Evolutionary conservation across 2,329 filamentous ascomycete genomes (phyloP), one percentile per base, ranked within the genome.

Genomic region (Calonectria montana): DNA sequence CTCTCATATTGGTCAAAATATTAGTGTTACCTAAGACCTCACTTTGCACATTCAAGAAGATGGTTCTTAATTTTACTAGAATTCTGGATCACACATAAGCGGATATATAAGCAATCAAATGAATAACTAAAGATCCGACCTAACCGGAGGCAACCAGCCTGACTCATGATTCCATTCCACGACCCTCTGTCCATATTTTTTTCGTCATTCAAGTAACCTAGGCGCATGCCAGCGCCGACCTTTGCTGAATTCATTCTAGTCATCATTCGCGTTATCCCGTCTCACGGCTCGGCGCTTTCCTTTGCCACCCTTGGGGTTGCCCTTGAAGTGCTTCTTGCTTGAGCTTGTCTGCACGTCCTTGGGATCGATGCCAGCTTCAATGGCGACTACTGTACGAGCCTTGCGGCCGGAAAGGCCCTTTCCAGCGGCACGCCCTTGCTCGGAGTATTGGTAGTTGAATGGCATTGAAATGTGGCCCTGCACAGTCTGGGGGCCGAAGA

Each of bases 271-370:
- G 23, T 63, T 66, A 1, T 50, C 72, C 48, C 71, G 75, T 16
- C 75, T 76, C 41, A 70, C 76, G 29, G 70, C 50, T 15, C 78
- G 76, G n/a, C 76, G 75, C 81, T 88, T 90, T 72, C 87, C 87
- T 81, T 90, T 93, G 71, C 81, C 83, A 53, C 87, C 89, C 83
- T 88, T 91, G 74, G 90, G 89, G 47, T 91, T 91, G n/a, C 90
- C 93, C 86, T 97, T 97, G 84, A 95, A 97, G 84, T 99, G 97
- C 87, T 98, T 98, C 91, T 99, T 99, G 69, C 92, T 90, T 64
- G 87, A 87, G 70, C 87, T 87, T 70, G 89, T 79, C 83, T 88
- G 86, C 75, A 97, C 85, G 70, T 98, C 96, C 71, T 92, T 93
- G 0, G 94, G 92, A 79, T 98, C 95, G 41, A 98, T 83, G 16